Base-by-base conservation (phyloP, 169 alveolate genomes). In the Condylostoma magnum region DNA sequence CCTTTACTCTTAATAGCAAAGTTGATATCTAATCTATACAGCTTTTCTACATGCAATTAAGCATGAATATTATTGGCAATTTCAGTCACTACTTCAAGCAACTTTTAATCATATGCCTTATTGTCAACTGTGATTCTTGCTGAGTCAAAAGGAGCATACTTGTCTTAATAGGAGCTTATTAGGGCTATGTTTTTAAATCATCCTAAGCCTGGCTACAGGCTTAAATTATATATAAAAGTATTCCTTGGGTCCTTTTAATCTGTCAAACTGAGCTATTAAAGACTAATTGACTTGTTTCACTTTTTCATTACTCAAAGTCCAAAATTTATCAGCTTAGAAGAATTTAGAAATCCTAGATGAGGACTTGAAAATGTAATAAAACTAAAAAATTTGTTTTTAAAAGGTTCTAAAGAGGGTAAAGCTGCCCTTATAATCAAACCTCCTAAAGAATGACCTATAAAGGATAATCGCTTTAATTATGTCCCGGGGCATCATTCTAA, bases 1-100 rank as follows among this genome's bases (percentile, higher is more conserved):
- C 82, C 84, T 82, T 43, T 82, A 85, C 80, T 87, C 69, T 91
- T 87, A 33, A 89, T 90, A 46, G 85, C 88, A 77, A 90, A 94
- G 66, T 90, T 87, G 22, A 92, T 95, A 80, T 90, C 96, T 4
- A 94, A 66, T 69, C 96, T 89, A 57, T 82, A 79, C 8, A 93
- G 38, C 18, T 80, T n/a, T 52, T 85, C 82, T 25, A 85, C 72
- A 28, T 82, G 60, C 12, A 95, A 36, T 52, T 85, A 79, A 20
- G 80, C 3, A 15, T 90, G 65, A 0, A 93, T 54, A 63, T 89
- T 90, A 46, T 82, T 71, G 2, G 93, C 95, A 97, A 95, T 95
- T 57, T 77, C 65, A 50, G 78, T 90, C 76, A 87, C 89, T 30
- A 58, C 12, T 41, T 34, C 38, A 18, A 66, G 53, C 67, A 53